Evolutionary conservation across 768 basidiomycete species (phyloP).

Genomic region (Trametes sanguinea): DNA sequence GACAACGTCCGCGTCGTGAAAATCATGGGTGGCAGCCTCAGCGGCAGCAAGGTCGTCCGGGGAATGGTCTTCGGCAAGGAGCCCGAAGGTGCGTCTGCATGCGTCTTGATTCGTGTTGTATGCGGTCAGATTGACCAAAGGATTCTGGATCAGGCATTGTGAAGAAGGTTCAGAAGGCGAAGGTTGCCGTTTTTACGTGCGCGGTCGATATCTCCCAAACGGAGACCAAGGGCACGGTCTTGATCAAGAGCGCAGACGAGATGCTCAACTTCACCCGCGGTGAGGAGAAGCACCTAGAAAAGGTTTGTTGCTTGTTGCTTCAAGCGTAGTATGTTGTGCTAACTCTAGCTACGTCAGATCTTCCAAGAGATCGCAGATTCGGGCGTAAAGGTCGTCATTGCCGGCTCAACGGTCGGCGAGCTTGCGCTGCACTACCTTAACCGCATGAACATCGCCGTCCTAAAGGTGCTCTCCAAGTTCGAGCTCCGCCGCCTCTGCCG

Average conservation of each 20-base stretch:
- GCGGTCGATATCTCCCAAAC: slow-evolving; percentile 94
- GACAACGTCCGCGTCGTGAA: slow-evolving; percentile 99
- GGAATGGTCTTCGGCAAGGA: slow-evolving; percentile 99
- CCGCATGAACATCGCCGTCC: slow-evolving; percentile 88
- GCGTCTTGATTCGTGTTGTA: background rate
- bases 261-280: slow-evolving; percentile 96
- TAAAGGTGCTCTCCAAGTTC: slow-evolving; percentile 98
- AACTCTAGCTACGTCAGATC: slow-evolving; percentile 57
- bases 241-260: slow-evolving; percentile 93
- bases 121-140: background rate
- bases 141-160: slow-evolving; percentile 56
- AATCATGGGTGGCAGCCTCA: slow-evolving; percentile 93
- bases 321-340: background rate
- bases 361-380: slow-evolving; percentile 97
- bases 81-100: slow-evolving; percentile 70
- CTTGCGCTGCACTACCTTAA: slow-evolving; percentile 97
- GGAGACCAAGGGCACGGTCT: slow-evolving; percentile 97
- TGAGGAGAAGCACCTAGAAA: slow-evolving; percentile 96
- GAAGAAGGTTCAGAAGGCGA: slow-evolving; percentile 82
- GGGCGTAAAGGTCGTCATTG: slow-evolving; percentile 91
- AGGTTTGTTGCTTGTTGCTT: slow-evolving; percentile 42
- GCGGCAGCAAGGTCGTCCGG: slow-evolving; percentile 82
- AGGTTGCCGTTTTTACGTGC: slow-evolving; percentile 95
- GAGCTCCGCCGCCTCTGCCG: slow-evolving; percentile 92
- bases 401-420: slow-evolving; percentile 91